These are phyloP conservation scores for Hymenoscyphus salicellus DNA, from an alignment of 2,329 filamentous ascomycete species.

Conservation along the genomic window DNA sequence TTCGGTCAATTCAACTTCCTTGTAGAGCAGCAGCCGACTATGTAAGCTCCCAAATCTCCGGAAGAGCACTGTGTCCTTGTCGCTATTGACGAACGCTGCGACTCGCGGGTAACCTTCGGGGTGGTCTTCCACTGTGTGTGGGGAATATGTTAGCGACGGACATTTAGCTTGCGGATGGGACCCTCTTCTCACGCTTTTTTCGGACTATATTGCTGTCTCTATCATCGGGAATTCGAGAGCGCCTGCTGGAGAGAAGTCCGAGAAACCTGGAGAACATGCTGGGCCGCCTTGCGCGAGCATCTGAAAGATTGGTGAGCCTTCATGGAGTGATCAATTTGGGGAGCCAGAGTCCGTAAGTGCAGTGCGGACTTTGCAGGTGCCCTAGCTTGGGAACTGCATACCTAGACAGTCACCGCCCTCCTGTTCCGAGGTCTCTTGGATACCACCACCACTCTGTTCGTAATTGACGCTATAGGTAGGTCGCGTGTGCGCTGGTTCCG, in stretches of 20 bases:
- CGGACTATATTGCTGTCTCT: background rate
- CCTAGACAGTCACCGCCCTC: no score
- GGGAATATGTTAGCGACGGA: background rate
- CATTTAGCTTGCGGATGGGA: background rate
- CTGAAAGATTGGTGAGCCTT: background rate
- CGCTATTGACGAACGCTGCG: constrained; percentile 39
- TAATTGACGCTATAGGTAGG: background rate
- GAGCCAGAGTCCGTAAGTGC: background rate
- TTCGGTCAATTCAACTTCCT: constrained; percentile 11
- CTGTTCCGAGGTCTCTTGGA: background rate
- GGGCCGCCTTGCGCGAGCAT: background rate
- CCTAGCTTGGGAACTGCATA: background rate
- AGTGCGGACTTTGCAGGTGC: background rate
- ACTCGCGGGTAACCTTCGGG: constrained; percentile 37
- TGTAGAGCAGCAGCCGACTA: constrained; percentile 32
- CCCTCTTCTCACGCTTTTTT: background rate
- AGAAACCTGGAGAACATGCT: background rate
- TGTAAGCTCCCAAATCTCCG: constrained; percentile 40
- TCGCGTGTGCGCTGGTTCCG: background rate
- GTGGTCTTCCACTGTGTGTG: constrained; percentile 2
- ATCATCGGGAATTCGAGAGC: constrained; percentile 1
- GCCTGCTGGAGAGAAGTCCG: background rate
- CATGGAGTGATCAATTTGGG: background rate
- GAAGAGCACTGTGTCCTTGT: constrained; percentile 39
- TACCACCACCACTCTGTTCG: background rate